These are phyloP conservation scores for Nakazawaea wyomingensis DNA, from an alignment of 805 yeast species.

Conservation along the genomic window DNA sequence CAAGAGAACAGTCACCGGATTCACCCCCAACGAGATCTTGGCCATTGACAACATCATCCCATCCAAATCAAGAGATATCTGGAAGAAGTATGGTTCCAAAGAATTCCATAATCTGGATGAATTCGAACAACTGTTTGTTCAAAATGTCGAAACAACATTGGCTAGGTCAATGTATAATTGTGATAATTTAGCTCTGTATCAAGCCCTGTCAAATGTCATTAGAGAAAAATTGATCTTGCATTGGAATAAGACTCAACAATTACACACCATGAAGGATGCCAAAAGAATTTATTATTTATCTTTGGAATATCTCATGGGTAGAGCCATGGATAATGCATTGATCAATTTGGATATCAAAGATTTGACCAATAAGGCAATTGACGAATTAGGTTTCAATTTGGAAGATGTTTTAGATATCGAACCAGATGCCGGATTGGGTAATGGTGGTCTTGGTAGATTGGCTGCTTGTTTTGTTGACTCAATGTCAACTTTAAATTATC, in stretches of 20 bases:
- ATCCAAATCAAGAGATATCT: conserved; percentile 63
- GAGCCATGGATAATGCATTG: conserved; percentile 91
- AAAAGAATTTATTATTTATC: conserved; percentile 85
- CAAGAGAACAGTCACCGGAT: conserved; percentile 81
- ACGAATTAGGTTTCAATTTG: conserved; percentile 77
- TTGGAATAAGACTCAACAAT: conserved; percentile 93
- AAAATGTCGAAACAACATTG: conserved; percentile 84
- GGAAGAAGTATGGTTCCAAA: conserved; percentile 65
- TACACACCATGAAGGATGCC: conserved; percentile 75
- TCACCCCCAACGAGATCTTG: conserved; percentile 84
- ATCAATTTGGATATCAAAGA: conserved; percentile 71
- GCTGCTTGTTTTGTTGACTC: conserved; percentile 95
- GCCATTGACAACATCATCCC: conserved; percentile 82
- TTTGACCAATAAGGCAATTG: conserved; percentile 47
- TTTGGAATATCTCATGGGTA: conserved; percentile 87
- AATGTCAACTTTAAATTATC: conserved; percentile 75
- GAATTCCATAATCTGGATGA: conserved; percentile 45
- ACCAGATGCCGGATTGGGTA: conserved; percentile 93
- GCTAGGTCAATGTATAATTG: conserved; percentile 93
- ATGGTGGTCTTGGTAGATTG: conserved; percentile 91
- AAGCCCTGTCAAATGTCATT: conserved; percentile 75
- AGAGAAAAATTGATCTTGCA: conserved; percentile 76
- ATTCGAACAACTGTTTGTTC: conserved; percentile 65
- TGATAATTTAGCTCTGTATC: conserved; percentile 89
- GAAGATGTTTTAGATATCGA: conserved; percentile 84